Evolutionary conservation across 495 filamentous ascomycete genomes (phyloP), one percentile per base, ranked within the genome.

Genomic region (Penicillium paradoxum): DNA sequence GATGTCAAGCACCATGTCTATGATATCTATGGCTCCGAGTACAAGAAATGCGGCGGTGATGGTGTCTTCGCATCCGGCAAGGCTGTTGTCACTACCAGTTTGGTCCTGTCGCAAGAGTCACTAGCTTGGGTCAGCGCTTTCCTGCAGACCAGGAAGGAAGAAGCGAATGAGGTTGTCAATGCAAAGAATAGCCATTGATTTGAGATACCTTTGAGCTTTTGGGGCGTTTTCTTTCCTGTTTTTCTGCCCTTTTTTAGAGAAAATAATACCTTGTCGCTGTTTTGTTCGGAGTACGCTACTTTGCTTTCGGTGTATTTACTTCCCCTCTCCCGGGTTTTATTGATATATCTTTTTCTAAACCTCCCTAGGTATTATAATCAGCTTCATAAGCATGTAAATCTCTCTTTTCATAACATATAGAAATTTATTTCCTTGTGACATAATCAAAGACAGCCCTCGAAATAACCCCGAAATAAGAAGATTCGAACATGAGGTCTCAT

Each of bases 1-100:
- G 79, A 88, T 55, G 83, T 84, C 58, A 90, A 85, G 73, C 77
- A 84, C 53, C 90, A 97, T 64, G 74, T 96, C 54, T 70, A 86
- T 59, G 75, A 79, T 43, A 80, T 85, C 48, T 97, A 88, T 66
- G 73, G 78, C 38, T 74, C 81, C 45, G 86, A 96, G 69, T 86
- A 85, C 67, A 86, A 85, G 72, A 91, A 89, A 72, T 84, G 82
- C 34, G 82, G 81, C 11, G 85, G 83, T 2, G 79, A 87, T 38
- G 85, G 87, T 34, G 49, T 87, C 37, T 69, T 88, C 22, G 82
- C 84, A 11, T 80, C 76, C 34, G 80, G 82, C 56, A 91, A 89
- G 78, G 90, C 91, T 2, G 66, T 85, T 13, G 70, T 96, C 56
- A 84, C 83, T 40, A 89, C 89, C 14, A 78, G 85, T 11, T 68